Conservation (phyloP, 148 eudicot genomes). For the Camellia japonica region DNA sequence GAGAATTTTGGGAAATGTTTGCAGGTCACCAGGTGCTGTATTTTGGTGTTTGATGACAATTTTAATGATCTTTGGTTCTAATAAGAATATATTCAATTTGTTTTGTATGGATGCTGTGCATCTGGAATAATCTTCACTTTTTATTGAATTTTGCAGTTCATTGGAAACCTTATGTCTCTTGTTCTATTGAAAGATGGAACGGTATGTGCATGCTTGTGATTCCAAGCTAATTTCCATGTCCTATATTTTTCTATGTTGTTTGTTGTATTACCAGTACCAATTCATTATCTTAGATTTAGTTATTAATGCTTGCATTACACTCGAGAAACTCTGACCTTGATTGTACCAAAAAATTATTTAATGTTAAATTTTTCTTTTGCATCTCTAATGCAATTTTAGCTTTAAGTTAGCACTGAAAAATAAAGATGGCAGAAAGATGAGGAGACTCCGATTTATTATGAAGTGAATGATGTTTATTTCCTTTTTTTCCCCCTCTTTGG, state of each 20-base stretch:
- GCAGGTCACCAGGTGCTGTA: constrained; percentile 77
- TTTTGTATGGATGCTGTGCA: not conserved
- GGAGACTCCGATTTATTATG: not conserved
- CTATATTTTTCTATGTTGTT: not conserved
- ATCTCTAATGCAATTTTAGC: not conserved
- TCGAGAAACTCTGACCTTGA: not conserved
- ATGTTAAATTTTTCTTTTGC: not conserved
- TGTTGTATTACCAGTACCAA: not conserved
- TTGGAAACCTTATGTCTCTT: constrained; percentile 83
- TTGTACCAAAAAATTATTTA: not conserved
- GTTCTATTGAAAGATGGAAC: constrained; percentile 59
- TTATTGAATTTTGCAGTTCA: constrained; percentile 48
- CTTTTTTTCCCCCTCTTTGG: too few relatives aligned
- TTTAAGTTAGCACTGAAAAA: not conserved
- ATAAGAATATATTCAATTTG: not conserved
- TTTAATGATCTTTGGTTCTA: not conserved
- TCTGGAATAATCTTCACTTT: constrained; percentile 6
- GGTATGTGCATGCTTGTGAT: constrained; percentile 43
- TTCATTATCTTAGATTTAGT: not conserved
- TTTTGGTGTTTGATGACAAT: not conserved
- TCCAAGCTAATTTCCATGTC: not conserved
- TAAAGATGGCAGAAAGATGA: not conserved
- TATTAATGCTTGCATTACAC: not conserved
- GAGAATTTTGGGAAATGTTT: constrained; percentile 85
- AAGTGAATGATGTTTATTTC: not conserved